Evolutionary conservation across 2,329 filamentous ascomycete genomes (phyloP).

Genomic region (Fusarium sp.): DNA sequence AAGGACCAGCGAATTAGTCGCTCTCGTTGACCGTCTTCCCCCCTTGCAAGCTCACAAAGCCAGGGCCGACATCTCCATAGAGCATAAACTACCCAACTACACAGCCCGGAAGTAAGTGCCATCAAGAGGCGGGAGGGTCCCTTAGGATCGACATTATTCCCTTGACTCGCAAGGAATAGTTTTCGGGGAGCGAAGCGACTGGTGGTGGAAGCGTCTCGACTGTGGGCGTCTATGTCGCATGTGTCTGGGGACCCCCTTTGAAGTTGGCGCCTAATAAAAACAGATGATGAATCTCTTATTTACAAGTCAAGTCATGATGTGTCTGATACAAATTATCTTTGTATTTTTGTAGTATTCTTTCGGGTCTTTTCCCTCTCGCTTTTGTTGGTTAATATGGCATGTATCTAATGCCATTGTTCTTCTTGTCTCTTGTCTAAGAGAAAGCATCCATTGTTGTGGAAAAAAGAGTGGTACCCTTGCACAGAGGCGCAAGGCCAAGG

Average conservation of each 20-base stretch:
- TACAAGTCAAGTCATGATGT: not conserved
- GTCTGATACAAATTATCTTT: not conserved
- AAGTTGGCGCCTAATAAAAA: conserved; percentile 27
- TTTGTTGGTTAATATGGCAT: not conserved
- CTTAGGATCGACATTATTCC: conserved; percentile 25
- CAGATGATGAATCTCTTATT: not conserved
- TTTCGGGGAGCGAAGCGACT: conserved; percentile 28
- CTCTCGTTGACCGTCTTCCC: conserved; percentile 19
- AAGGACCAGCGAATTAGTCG: conserved; percentile 30
- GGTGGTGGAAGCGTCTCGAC: conserved; percentile 38
- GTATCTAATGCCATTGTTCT: conserved; percentile 7
- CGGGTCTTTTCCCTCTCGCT: not conserved
- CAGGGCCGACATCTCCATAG: conserved; percentile 17
- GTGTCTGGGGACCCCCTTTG: conserved; percentile 25
- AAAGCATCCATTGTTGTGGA: not conserved
- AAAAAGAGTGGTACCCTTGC: conserved; percentile 24
- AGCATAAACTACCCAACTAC: conserved; percentile 25
- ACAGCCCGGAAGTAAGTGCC: not conserved
- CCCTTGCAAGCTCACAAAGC: not conserved
- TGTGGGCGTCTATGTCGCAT: conserved; percentile 41
- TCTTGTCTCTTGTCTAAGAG: not conserved
- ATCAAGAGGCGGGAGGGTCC: not conserved
- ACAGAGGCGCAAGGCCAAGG: conserved; percentile 18
- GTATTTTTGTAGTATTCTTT: not conserved
- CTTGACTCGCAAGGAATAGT: conserved; percentile 20